These are phyloP conservation scores for Apiosordaria backusii DNA, from an alignment of 495 filamentous ascomycete species.

Conservation along the genomic window DNA sequence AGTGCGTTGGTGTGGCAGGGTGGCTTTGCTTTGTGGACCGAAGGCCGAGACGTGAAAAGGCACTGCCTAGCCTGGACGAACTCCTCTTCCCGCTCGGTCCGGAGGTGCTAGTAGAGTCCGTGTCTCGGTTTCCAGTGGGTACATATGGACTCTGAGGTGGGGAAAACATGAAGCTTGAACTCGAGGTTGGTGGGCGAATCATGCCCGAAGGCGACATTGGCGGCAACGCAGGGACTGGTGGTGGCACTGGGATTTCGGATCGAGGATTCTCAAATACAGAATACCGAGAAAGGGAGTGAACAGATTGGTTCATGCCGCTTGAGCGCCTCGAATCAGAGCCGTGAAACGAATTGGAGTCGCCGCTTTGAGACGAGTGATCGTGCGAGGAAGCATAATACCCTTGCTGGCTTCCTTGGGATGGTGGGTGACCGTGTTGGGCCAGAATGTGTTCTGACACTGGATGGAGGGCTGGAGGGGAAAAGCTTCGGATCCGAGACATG, in stretches of 20 bases:
- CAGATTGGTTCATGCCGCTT: neutral
- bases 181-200: constrained; percentile 8
- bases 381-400: neutral
- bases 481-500: constrained; percentile 5
- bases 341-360: constrained; percentile 3
- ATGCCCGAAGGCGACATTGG: neutral
- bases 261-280: constrained; percentile 21
- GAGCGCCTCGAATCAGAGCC: neutral
- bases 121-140: neutral
- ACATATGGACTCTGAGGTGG: neutral
- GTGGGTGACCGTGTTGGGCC: neutral
- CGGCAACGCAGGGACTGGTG: neutral
- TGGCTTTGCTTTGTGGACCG: constrained; percentile 4
- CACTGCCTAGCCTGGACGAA: constrained; percentile 32
- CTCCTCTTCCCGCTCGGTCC: constrained; percentile 7
- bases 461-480: neutral
- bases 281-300: neutral
- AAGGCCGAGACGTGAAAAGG: constrained; percentile 27
- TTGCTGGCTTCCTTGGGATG: neutral
- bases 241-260: constrained; percentile 13
- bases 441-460: constrained; percentile 2
- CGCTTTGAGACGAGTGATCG: constrained; percentile 1
- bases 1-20: neutral
- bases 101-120: neutral
- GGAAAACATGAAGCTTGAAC: neutral